phyloP scores from a whole-genome alignment of 768 basidiomycete genomes.

The Termitomyces sp. region DNA sequence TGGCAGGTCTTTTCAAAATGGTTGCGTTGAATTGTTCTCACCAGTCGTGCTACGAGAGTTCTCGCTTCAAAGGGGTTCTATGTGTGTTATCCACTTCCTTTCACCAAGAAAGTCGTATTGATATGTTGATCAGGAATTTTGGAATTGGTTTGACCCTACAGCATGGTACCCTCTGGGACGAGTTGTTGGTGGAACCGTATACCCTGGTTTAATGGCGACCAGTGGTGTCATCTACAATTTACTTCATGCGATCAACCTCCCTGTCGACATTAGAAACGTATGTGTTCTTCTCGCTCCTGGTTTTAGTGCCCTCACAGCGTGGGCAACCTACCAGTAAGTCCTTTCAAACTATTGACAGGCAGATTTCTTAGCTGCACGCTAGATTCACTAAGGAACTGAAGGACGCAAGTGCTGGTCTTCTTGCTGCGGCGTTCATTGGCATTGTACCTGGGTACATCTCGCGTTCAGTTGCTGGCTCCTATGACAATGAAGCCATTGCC shows the following conservation, averaged over 20 bases:
- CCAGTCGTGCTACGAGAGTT: conserved; percentile 87
- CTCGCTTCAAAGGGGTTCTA: conserved; percentile 93
- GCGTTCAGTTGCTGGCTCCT: conserved; percentile 96
- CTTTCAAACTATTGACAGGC: background rate
- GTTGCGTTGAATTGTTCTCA: conserved; percentile 10
- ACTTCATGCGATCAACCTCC: conserved; percentile 83
- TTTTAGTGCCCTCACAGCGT: conserved; percentile 94
- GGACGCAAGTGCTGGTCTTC: conserved; percentile 89
- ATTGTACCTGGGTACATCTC: conserved; percentile 99
- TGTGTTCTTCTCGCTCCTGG: conserved; percentile 97
- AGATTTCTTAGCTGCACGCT: background rate
- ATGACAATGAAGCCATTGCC: conserved; percentile 99
- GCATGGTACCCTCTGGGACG: conserved; percentile 99
- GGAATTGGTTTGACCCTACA: conserved; percentile 99
- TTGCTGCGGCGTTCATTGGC: conserved; percentile 97
- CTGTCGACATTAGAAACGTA: conserved; percentile 95
- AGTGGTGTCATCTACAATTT: conserved; percentile 95
- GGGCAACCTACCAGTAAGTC: conserved; percentile 89
- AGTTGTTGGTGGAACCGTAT: conserved; percentile 97
- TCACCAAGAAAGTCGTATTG: background rate
- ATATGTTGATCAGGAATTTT: conserved; percentile 72
- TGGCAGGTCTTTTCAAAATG: conserved; percentile 10
- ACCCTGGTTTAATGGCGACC: conserved; percentile 97
- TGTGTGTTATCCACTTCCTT: conserved; percentile 40
- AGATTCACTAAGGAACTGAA: conserved; percentile 98